A percentile compares a stretch with the other conserved stretches of the same genome.
These are phyloP conservation scores for Sistotremastrum suecicum DNA, from an alignment of 768 basidiomycete species.

Conservation along the genomic window DNA sequence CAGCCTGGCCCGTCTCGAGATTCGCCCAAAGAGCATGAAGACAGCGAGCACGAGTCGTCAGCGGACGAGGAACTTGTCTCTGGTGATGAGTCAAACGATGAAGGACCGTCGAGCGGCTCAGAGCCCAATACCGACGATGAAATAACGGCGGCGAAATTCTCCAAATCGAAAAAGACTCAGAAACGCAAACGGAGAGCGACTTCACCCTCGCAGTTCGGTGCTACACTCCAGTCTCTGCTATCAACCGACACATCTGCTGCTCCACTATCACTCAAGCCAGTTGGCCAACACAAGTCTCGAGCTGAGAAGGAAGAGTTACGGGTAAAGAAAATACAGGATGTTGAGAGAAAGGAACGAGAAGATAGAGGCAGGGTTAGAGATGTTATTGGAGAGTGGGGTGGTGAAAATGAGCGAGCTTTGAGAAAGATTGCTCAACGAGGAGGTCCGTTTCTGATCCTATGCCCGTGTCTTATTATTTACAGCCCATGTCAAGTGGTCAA, in stretches of 20 bases:
- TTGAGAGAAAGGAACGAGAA: constrained; percentile 60
- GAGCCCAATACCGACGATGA: constrained; percentile 46
- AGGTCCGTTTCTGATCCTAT: constrained; percentile 24
- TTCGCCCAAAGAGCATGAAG: no score
- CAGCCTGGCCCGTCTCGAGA: no score
- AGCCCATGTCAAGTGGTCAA: constrained; percentile 46
- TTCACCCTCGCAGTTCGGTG: constrained; percentile 57
- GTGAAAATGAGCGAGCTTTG: constrained; percentile 66
- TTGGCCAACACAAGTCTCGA: constrained; percentile 49
- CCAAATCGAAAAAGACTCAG: constrained; percentile 65
- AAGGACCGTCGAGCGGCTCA: no score
- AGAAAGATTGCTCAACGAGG: constrained; percentile 92
- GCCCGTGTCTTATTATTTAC: constrained; percentile 11
- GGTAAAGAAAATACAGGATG: constrained; percentile 56
- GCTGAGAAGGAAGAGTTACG: constrained; percentile 62
- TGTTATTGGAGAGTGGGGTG: constrained; percentile 80
- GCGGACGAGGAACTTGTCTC: no score
- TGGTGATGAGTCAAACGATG: no score
- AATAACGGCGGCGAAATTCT: constrained; percentile 34
- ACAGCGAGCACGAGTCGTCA: no score
- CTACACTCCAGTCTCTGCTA: constrained; percentile 57
- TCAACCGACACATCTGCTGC: constrained; percentile 51
- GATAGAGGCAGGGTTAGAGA: constrained; percentile 53
- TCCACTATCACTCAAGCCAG: constrained; percentile 71
- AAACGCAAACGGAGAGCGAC: constrained; percentile 79